phyloP scores from a whole-genome alignment of 1,139 yeast species.

The Geotrichum europaeum region DNA sequence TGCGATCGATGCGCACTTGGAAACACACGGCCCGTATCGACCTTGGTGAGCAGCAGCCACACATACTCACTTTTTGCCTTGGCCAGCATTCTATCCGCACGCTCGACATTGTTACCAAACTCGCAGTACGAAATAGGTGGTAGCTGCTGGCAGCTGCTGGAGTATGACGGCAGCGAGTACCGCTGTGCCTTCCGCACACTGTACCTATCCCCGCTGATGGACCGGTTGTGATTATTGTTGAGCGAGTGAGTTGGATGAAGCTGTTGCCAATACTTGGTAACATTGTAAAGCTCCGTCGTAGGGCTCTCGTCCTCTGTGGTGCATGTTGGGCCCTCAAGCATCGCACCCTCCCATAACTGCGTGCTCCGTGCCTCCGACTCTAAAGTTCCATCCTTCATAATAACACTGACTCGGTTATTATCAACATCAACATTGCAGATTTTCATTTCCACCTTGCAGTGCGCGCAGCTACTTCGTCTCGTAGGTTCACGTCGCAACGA shows the following conservation, averaged over 20 bases:
- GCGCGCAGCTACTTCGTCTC: not conserved
- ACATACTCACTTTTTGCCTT: constrained; percentile 1
- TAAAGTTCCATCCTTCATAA: not conserved
- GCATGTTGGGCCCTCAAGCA: not conserved
- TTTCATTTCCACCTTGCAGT: not conserved
- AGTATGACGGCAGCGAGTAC: constrained; percentile 1
- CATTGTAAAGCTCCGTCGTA: not conserved
- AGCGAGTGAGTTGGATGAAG: constrained; percentile 8
- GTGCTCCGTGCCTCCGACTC: not conserved
- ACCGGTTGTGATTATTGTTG: not conserved
- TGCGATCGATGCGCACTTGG: not conserved
- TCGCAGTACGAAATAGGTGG: not conserved
- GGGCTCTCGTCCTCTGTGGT: not conserved
- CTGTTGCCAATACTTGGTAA: constrained; percentile 11
- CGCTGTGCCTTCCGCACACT: not conserved
- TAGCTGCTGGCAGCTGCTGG: not conserved
- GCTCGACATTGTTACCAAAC: not conserved
- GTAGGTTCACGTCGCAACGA: not conserved
- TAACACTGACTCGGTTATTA: not conserved
- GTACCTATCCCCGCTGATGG: not conserved
- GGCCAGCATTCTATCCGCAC: not conserved
- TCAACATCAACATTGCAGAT: not conserved
- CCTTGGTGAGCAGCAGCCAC: constrained; percentile 7
- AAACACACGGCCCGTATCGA: not conserved
- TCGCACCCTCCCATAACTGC: constrained; percentile 6